Conservation (phyloP, 2,329 filamentous ascomycete species). For the Penicillium sp. region DNA sequence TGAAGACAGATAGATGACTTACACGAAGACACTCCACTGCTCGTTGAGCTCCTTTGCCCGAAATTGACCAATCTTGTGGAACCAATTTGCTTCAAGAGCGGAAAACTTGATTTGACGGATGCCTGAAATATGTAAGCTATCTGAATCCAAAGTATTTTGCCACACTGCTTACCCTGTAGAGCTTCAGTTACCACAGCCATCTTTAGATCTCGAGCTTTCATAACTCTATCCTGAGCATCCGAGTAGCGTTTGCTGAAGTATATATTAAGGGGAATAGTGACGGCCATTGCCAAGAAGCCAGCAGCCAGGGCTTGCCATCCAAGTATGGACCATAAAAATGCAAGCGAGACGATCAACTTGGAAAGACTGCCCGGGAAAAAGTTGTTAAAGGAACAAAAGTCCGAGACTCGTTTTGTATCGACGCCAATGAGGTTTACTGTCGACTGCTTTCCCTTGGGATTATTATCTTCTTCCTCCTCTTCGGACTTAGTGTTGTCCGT, state of each 20-base stretch:
- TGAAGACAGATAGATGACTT: slow-evolving; percentile 62
- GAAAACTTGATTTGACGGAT: slow-evolving; percentile 85
- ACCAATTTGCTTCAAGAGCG: slow-evolving; percentile 71
- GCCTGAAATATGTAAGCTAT: slow-evolving; percentile 26
- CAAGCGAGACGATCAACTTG: slow-evolving; percentile 62
- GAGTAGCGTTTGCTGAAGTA: slow-evolving; percentile 63
- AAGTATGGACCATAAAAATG: slow-evolving; percentile 63
- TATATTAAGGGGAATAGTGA: slow-evolving; percentile 66
- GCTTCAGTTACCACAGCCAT: slow-evolving; percentile 72
- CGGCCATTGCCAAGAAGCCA: slow-evolving; percentile 60
- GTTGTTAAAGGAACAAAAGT: slow-evolving; percentile 65
- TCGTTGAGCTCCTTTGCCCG: slow-evolving; percentile 64
- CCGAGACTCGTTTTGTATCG: slow-evolving; percentile 64
- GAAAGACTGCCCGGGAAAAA: slow-evolving; percentile 60
- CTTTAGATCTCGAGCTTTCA: slow-evolving; percentile 73
- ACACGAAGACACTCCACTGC: slow-evolving; percentile 63
- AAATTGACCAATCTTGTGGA: slow-evolving; percentile 62
- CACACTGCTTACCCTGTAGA: slow-evolving; percentile 56
- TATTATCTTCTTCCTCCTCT: slow-evolving; percentile 42
- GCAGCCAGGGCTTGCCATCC: slow-evolving; percentile 66
- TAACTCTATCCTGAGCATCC: slow-evolving; percentile 62
- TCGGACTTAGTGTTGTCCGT: slow-evolving; percentile 37
- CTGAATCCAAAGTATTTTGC: neutral
- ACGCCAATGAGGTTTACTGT: slow-evolving; percentile 77
- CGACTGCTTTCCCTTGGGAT: slow-evolving; percentile 63